Base-by-base conservation (phyloP, 108 stramenopile genomes). In the Stephanodiscus triporus region DNA sequence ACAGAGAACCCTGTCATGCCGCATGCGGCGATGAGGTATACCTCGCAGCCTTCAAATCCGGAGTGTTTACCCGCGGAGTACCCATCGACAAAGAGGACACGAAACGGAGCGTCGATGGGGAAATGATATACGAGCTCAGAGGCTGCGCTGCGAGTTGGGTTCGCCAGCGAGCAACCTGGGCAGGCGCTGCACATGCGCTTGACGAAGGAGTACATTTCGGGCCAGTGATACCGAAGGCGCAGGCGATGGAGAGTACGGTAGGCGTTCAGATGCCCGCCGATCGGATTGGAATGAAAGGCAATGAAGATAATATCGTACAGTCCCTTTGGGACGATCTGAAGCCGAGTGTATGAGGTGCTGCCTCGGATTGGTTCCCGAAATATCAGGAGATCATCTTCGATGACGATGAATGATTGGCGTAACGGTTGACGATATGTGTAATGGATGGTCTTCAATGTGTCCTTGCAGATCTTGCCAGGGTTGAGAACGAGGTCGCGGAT, bases 251-350 rank as follows among this genome's bases (percentile, higher is more conserved):
- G 48, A 9, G 65, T 74, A 3, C 73, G 56, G 4, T 17, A 14
- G 4, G 40, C 6, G 43, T 56, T 54, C 26, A 70, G 47, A 29
- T 70, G 69, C 10, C 57, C 69, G 20, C 69, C 69, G 38, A 57
- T 70, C 7, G 63, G 72, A 38, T 73, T 73, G 34, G 72, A 40
- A 56, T 73, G 63, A 19, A 73, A 73, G 17, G 72, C 72, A 63
- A 64, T 40, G 22, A 73, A 73, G 23, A 73, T 24, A 24, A 73
- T 64, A 22, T 73, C 42, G n/a, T 26, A 23, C 63, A 73, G 24
- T 2, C 45, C 27, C 23, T 20, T 14, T 1, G n/a, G n/a, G n/a
- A n/a, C n/a, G n/a, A n/a, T n/a, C n/a, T n/a, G n/a, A n/a, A n/a
- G n/a, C n/a, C n/a, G 73, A 1, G 48, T 38, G 63, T 64, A 58